Percentiles rank a stretch among this genome's conserved stretches.
Evolutionary conservation across 306 rosid genomes (phyloP).

Genomic region (Cercis canadensis): DNA sequence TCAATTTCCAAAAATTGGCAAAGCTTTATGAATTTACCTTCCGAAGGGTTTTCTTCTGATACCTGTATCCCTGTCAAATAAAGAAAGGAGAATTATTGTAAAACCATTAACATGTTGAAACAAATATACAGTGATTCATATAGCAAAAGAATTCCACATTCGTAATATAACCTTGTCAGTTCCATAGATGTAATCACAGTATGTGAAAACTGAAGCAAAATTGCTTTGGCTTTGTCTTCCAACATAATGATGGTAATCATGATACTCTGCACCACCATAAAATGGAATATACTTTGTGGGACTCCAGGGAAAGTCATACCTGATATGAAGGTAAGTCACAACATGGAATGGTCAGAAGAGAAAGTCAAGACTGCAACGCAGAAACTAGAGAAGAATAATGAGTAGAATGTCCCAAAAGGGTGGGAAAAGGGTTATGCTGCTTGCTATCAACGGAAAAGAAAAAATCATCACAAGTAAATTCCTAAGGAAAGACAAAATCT

Average conservation of each 20-base stretch:
- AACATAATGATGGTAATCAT: slow-evolving; percentile 98
- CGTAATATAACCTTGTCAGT: slow-evolving; percentile 84
- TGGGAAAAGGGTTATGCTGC: not conserved
- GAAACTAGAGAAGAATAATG: not conserved
- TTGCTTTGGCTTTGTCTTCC: slow-evolving; percentile 98
- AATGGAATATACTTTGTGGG: slow-evolving; percentile 82
- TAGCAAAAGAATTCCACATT: slow-evolving; percentile 32
- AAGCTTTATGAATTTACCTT: slow-evolving; percentile 59
- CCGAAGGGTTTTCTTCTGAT: slow-evolving; percentile 74
- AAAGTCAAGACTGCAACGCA: not conserved
- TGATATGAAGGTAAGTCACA: slow-evolving; percentile 36
- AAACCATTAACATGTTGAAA: slow-evolving; percentile 39
- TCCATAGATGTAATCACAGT: slow-evolving; percentile 96
- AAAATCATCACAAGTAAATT: not conserved
- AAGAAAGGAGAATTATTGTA: slow-evolving; percentile 24
- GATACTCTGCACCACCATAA: slow-evolving; percentile 95
- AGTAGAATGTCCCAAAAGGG: not conserved
- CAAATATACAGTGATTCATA: slow-evolving; percentile 19
- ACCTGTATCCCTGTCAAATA: slow-evolving; percentile 81
- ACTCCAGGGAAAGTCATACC: slow-evolving; percentile 95
- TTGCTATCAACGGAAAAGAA: not conserved
- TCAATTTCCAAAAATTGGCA: slow-evolving; percentile 12
- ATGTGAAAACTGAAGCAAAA: slow-evolving; percentile 95
- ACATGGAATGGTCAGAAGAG: slow-evolving; percentile 5
- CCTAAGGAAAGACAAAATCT: slow-evolving; percentile 3